Conservation (phyloP, 139 green algal genomes). For the Micractinium conductrix region DNA sequence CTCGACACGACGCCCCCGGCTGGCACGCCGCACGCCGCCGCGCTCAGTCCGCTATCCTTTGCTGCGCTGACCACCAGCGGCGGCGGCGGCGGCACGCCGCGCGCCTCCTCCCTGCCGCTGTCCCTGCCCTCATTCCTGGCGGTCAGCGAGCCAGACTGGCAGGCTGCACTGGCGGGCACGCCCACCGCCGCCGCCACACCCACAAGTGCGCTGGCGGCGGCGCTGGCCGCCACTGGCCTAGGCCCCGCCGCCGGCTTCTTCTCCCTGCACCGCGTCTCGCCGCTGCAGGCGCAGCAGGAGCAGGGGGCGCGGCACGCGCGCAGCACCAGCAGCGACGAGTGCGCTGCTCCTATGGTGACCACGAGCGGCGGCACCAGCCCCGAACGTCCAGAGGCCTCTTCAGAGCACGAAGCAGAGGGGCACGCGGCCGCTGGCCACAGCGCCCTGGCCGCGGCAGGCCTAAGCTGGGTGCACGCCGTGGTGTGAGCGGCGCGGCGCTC, state of each 20-base stretch:
- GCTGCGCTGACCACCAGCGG: not conserved
- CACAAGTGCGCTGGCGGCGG: not conserved
- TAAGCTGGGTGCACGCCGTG: not conserved
- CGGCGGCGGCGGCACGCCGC: not conserved
- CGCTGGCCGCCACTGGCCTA: not conserved
- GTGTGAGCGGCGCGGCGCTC: not conserved
- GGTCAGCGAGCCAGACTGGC: not conserved
- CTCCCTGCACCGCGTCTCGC: not conserved
- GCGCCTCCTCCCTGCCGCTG: not conserved
- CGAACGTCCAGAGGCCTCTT: too few species aligned
- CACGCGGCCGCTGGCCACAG: not conserved
- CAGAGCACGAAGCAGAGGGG: not conserved
- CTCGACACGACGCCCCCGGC: not conserved
- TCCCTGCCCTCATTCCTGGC: not conserved
- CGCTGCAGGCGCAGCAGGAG: not conserved
- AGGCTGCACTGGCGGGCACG: not conserved
- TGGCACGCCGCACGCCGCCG: not conserved
- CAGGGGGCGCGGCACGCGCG: not conserved
- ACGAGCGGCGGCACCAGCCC: not conserved
- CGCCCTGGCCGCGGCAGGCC: not conserved
- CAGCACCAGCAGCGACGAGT: constrained; percentile 9
- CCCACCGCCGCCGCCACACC: not conserved
- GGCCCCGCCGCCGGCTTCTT: not conserved
- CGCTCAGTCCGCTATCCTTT: not conserved
- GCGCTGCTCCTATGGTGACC: not conserved